phyloP scores from a whole-genome alignment of 805 yeast genomes.

The Suhomyces pyralidae region DNA sequence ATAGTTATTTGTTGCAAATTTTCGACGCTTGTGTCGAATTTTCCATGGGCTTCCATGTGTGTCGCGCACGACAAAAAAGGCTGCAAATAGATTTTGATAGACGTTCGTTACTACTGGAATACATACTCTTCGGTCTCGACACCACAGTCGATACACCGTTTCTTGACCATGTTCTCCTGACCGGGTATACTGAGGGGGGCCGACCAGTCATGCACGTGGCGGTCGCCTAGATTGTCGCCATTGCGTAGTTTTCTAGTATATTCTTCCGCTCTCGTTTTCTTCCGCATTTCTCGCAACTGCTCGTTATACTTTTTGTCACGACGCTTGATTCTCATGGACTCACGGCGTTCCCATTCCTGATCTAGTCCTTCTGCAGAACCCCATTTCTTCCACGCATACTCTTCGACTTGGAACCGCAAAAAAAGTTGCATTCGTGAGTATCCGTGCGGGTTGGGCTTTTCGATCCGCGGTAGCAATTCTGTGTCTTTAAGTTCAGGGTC shows the following conservation, averaged over 20 bases:
- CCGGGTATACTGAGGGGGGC: conserved; percentile 48
- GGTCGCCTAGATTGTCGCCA: conserved; percentile 49
- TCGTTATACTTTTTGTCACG: conserved; percentile 75
- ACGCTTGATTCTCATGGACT: conserved; percentile 63
- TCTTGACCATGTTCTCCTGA: conserved; percentile 36
- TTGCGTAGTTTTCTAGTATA: conserved; percentile 67
- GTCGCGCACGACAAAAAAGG: conserved; percentile 6
- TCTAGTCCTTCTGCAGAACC: conserved; percentile 86
- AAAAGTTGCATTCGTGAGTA: conserved; percentile 91
- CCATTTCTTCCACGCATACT: conserved; percentile 92
- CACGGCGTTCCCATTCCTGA: conserved; percentile 87
- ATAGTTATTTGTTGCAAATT: conserved; percentile 14
- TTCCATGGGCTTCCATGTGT: conserved; percentile 31
- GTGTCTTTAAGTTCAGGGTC: conserved; percentile 86
- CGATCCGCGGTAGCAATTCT: conserved; percentile 66
- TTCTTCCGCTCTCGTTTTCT: conserved; percentile 89
- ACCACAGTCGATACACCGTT: conserved; percentile 79
- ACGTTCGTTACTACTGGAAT: not conserved
- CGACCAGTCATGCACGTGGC: conserved; percentile 77
- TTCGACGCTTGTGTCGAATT: conserved; percentile 19
- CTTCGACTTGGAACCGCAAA: conserved; percentile 88
- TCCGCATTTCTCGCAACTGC: conserved; percentile 83
- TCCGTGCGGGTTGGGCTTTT: conserved; percentile 93
- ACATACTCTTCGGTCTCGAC: conserved; percentile 77
- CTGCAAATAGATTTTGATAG: not conserved